Evolutionary conservation across 495 filamentous ascomycete species (phyloP).

Genomic region (Haplographium delicatum): DNA sequence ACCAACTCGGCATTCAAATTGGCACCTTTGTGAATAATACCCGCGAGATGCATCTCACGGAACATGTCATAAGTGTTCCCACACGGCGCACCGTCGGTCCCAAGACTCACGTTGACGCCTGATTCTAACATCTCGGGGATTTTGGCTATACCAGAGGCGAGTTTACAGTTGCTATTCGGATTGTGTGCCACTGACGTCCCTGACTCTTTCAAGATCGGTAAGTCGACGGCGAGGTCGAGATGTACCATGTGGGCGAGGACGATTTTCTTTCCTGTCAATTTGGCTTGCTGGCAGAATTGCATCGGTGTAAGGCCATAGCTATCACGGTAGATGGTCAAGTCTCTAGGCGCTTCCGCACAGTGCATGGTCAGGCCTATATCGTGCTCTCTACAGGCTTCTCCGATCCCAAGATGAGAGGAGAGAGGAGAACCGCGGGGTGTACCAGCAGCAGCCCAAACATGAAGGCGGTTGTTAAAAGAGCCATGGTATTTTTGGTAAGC

Average conservation of each 20-base stretch:
- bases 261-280: conserved; percentile 18
- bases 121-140: conserved; percentile 18
- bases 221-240: conserved; percentile 13
- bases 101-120: conserved; percentile 14
- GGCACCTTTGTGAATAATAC: conserved; percentile 19
- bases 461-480: conserved; percentile 14
- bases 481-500: conserved; percentile 11
- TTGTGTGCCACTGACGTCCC: conserved; percentile 20
- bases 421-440: conserved; percentile 22
- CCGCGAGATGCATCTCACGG: conserved; percentile 21
- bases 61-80: conserved; percentile 26
- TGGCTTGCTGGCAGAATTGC: conserved; percentile 18
- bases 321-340: conserved; percentile 20
- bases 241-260: conserved; percentile 24
- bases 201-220: conserved; percentile 15
- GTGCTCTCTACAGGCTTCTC: conserved; percentile 15
- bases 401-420: conserved; percentile 14
- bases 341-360: conserved; percentile 22
- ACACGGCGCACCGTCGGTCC: conserved; percentile 21
- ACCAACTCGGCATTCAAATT: conserved; percentile 12
- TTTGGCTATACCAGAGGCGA: conserved; percentile 17
- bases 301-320: conserved; percentile 17
- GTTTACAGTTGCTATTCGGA: conserved; percentile 22
- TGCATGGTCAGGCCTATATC: conserved; percentile 23
- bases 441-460: conserved; percentile 22